A percentile compares a stretch with the other conserved stretches of the same genome.
Conservation (phyloP, 257 asterid genomes). For the Ligustrum vulgare region DNA sequence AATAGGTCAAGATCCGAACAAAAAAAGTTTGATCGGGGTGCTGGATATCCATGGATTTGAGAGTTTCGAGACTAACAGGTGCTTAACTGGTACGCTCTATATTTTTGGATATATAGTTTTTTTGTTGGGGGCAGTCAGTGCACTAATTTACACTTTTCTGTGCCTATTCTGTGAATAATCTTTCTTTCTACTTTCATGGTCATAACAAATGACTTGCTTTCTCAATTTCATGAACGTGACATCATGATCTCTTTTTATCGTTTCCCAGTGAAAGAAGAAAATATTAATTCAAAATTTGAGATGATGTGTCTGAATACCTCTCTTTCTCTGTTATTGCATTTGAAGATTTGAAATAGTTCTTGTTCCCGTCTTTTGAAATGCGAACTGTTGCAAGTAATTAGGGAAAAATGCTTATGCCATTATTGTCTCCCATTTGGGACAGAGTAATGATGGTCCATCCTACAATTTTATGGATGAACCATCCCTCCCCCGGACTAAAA, state of each 20-base stretch:
- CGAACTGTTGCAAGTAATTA: neutral
- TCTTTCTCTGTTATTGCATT: neutral
- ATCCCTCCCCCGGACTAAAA: neutral
- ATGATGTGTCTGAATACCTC: neutral
- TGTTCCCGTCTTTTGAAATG: neutral
- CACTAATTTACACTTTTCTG: neutral
- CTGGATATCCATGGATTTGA: conserved; percentile 60
- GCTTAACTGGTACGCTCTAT: conserved; percentile 45
- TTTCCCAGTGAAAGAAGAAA: neutral
- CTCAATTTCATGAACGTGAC: neutral
- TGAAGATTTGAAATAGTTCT: neutral
- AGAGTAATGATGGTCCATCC: neutral
- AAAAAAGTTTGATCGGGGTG: conserved; percentile 51
- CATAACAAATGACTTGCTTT: neutral
- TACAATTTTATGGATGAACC: conserved; percentile 3
- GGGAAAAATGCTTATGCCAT: conserved; percentile 1
- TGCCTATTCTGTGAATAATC: neutral
- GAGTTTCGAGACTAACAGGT: conserved; percentile 68
- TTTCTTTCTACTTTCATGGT: neutral
- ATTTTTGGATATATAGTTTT: conserved; percentile 7
- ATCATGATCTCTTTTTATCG: neutral
- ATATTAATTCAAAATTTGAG: neutral
- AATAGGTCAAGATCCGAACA: conserved; percentile 51
- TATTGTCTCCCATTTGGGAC: conserved; percentile 10
- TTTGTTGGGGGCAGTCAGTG: neutral